These are phyloP conservation scores for Xanthoconium purpureum DNA, from an alignment of 768 basidiomycete species.

Conservation along the genomic window DNA sequence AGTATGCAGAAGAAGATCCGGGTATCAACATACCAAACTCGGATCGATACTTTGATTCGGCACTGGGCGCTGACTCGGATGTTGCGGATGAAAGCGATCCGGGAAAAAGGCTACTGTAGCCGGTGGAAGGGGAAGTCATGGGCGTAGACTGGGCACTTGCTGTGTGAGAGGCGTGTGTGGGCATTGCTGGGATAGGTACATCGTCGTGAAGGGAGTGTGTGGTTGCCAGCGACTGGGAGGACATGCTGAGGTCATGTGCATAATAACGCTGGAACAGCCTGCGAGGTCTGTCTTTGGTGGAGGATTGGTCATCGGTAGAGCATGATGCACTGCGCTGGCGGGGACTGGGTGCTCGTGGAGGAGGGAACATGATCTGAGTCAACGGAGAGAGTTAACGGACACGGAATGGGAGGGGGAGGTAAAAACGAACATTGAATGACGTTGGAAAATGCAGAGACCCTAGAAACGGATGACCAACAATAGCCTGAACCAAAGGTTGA, in stretches of 20 bases:
- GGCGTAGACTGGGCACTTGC: conserved; percentile 27
- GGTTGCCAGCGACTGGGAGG: conserved; percentile 20
- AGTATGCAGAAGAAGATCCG: conserved; percentile 7
- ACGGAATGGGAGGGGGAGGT: not conserved
- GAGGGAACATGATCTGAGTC: conserved; percentile 19
- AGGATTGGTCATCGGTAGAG: conserved; percentile 17
- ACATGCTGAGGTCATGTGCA: conserved; percentile 10
- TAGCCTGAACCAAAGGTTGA: conserved; percentile 16
- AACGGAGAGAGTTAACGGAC: not conserved
- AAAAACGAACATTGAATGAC: not conserved
- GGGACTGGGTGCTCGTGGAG: not conserved
- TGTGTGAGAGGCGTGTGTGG: not conserved
- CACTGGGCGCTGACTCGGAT: conserved; percentile 21
- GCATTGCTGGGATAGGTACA: conserved; percentile 4
- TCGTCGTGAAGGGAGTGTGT: conserved; percentile 11
- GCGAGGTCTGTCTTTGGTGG: conserved; percentile 8
- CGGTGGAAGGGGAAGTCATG: conserved; percentile 25
- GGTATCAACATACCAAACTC: conserved; percentile 14
- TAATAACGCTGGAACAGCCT: conserved; percentile 12
- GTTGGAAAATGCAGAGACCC: conserved; percentile 3
- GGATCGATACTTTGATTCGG: conserved; percentile 13
- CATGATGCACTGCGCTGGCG: conserved; percentile 18
- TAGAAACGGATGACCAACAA: conserved; percentile 16
- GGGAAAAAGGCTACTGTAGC: conserved; percentile 16
- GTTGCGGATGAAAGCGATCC: conserved; percentile 24